phyloP scores from a whole-genome alignment of 768 basidiomycete genomes.

The Psilocybe cubensis region DNA sequence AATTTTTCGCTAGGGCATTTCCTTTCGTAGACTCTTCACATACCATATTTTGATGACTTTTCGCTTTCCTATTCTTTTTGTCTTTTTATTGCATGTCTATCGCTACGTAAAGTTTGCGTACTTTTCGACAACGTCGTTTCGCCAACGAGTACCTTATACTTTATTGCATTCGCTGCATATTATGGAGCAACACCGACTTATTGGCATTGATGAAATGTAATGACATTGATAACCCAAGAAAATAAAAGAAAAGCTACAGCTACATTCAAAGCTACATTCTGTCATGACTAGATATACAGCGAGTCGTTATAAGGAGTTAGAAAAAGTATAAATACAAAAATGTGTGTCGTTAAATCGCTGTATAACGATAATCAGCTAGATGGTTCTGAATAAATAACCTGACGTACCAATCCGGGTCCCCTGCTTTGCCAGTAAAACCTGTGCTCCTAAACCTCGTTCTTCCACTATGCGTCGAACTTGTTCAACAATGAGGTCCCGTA shows the following conservation, averaged over 20 bases:
- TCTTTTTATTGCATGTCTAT: conserved; percentile 28
- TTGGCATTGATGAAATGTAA: neutral
- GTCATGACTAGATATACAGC: conserved; percentile 37
- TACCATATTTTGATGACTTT: conserved; percentile 33
- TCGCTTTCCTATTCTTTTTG: conserved; percentile 30
- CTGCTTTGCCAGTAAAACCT: conserved; percentile 72
- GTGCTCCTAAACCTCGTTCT: conserved; percentile 66
- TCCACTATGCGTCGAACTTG: conserved; percentile 72
- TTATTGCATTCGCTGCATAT: conserved; percentile 17
- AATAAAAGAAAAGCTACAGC: conserved; percentile 34
- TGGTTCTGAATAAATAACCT: neutral
- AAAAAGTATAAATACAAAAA: conserved; percentile 13
- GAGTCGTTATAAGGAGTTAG: conserved; percentile 11
- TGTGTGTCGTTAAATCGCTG: conserved; percentile 38
- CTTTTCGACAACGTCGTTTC: conserved; percentile 17
- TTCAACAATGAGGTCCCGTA: conserved; percentile 68
- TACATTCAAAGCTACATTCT: conserved; percentile 43
- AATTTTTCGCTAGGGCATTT: conserved; percentile 20
- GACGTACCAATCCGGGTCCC: conserved; percentile 82
- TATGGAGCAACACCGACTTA: neutral
- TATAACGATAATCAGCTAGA: neutral
- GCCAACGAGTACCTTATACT: conserved; percentile 20
- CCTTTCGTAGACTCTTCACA: conserved; percentile 37
- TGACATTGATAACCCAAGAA: conserved; percentile 10
- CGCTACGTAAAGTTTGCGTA: conserved; percentile 22